These are phyloP conservation scores for Haplosporangium gracile DNA, from an alignment of 192 early-diverging fungal species.

Conservation along the genomic window DNA sequence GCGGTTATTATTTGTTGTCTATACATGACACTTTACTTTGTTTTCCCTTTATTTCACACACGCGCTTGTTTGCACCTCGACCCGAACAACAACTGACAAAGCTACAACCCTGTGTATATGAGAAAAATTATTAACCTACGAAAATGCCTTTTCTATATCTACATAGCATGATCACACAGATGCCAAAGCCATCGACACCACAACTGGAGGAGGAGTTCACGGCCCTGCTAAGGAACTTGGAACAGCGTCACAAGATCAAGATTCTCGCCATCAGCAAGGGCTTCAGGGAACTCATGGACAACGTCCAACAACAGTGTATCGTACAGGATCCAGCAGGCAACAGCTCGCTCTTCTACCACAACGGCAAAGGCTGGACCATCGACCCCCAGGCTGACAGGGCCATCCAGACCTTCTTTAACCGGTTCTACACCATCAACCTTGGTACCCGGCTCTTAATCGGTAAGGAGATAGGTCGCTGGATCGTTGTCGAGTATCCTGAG, in stretches of 20 bases:
- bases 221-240: constrained; percentile 40
- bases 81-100: neutral
- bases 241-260: constrained; percentile 55
- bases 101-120: neutral
- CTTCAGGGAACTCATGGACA: constrained; percentile 46
- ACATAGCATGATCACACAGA: constrained; percentile 63
- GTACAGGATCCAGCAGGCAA: constrained; percentile 49
- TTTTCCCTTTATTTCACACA: neutral
- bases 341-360: constrained; percentile 58
- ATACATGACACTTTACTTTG: neutral
- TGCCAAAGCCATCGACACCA: constrained; percentile 56
- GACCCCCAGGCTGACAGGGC: constrained; percentile 63
- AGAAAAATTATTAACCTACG: no score
- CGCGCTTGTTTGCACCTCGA: neutral
- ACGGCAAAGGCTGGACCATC: constrained; percentile 59
- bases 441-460: constrained; percentile 72
- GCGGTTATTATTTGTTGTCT: neutral
- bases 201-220: constrained; percentile 54
- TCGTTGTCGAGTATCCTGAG: no score
- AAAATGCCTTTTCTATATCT: constrained; percentile 17
- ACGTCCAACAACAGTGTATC: constrained; percentile 50
- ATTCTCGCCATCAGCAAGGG: constrained; percentile 50
- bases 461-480: neutral
- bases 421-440: constrained; percentile 72
- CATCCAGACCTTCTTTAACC: constrained; percentile 71